Evolutionary conservation across 2,329 filamentous ascomycete genomes (phyloP).

Genomic region (Colletotrichum sp.): DNA sequence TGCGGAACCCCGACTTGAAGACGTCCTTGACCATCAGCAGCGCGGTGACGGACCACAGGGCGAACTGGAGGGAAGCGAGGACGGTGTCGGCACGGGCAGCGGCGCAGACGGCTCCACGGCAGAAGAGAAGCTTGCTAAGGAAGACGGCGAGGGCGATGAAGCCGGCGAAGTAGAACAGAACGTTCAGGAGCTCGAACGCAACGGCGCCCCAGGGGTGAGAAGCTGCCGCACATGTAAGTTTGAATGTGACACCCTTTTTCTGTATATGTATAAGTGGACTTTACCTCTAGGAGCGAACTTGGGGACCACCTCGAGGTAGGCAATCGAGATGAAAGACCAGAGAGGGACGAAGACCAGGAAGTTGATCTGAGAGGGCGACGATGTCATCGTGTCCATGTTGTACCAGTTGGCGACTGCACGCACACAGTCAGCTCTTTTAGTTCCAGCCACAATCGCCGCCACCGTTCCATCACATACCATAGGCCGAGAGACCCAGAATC

Average conservation of each 20-base stretch:
- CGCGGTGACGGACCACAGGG: slow-evolving; percentile 56
- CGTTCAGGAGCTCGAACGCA: slow-evolving; percentile 55
- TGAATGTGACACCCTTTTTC: no score
- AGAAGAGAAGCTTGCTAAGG: slow-evolving; percentile 60
- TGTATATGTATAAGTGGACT: not conserved
- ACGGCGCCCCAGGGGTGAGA: slow-evolving; percentile 55
- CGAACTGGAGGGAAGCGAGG: slow-evolving; percentile 58
- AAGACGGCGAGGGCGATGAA: slow-evolving; percentile 65
- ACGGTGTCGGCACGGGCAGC: slow-evolving; percentile 60
- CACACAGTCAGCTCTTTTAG: slow-evolving; percentile 17
- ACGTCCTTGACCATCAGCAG: slow-evolving; percentile 51
- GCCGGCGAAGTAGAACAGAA: slow-evolving; percentile 63
- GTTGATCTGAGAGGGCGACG: slow-evolving; percentile 61
- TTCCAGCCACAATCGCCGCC: not conserved
- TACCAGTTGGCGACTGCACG: slow-evolving; percentile 65
- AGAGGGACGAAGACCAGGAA: slow-evolving; percentile 62
- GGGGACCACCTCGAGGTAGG: slow-evolving; percentile 56
- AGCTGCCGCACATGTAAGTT: slow-evolving; percentile 28
- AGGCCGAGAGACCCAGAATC: slow-evolving; percentile 53
- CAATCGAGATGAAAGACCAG: slow-evolving; percentile 59
- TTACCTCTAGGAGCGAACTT: slow-evolving; percentile 48
- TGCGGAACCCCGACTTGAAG: slow-evolving; percentile 45
- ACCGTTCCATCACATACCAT: slow-evolving; percentile 43
- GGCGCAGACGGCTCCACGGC: slow-evolving; percentile 61
- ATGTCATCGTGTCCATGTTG: slow-evolving; percentile 56